Percentiles rank a stretch among this genome's conserved stretches.
Evolutionary conservation across 2,329 filamentous ascomycete genomes (phyloP).

Genomic region (Thermomyces lanuginosus): DNA sequence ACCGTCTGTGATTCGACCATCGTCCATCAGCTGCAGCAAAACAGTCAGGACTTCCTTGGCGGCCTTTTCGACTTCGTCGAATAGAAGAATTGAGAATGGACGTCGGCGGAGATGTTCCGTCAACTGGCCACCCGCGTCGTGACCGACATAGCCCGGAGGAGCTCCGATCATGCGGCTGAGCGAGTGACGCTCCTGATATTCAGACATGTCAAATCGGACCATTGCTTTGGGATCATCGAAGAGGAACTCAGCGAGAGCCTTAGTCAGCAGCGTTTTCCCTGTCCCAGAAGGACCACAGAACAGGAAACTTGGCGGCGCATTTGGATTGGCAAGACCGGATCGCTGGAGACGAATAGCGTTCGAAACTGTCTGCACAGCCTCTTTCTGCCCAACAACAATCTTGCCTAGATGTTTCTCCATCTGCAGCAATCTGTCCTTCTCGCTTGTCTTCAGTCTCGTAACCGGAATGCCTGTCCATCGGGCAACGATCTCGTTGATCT

Average conservation of each 20-base stretch:
- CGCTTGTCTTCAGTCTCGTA: constrained; percentile 78
- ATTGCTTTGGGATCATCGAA: constrained; percentile 95
- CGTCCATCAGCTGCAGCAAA: constrained; percentile 97
- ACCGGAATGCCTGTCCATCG: constrained; percentile 98
- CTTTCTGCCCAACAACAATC: constrained; percentile 81
- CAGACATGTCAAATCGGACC: constrained; percentile 99
- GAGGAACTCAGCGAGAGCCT: constrained; percentile 90
- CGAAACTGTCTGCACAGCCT: constrained; percentile 81
- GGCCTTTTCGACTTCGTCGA: constrained; percentile 97
- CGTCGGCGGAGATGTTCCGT: constrained; percentile 86
- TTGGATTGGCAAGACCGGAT: constrained; percentile 86
- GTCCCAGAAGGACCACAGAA: constrained; percentile 98
- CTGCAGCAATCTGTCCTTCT: constrained; percentile 95
- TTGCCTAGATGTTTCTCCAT: constrained; percentile 82
- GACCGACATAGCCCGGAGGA: constrained; percentile 89
- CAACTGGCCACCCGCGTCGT: constrained; percentile 88
- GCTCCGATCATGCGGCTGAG: constrained; percentile 96
- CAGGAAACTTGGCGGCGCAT: constrained; percentile 92
- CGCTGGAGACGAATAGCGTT: constrained; percentile 92
- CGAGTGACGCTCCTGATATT: constrained; percentile 94
- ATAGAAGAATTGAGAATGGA: constrained; percentile 93
- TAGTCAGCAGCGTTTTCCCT: constrained; percentile 92
- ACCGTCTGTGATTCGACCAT: constrained; percentile 93
- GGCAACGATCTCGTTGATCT: constrained; percentile 97
- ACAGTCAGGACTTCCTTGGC: constrained; percentile 96